Base-by-base conservation (phyloP, 2,329 filamentous ascomycete species). In the Passalora sequoiae region DNA sequence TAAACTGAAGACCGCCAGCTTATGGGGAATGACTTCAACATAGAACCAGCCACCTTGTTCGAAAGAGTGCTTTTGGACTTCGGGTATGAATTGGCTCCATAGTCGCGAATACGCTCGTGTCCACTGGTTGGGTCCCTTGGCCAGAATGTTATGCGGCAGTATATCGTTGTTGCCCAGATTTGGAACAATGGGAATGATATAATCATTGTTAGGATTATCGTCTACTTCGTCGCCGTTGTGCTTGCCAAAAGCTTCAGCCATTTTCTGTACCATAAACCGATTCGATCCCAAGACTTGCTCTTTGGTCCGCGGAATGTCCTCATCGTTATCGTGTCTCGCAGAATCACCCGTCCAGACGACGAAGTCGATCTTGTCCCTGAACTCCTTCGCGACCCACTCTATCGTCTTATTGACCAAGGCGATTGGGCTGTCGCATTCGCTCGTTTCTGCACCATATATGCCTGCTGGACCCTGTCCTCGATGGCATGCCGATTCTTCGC, bases 131-230 rank as follows among this genome's bases (percentile, higher is more conserved):
- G 92, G 92, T 0, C 91, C 92, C 1, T 79, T 74, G 30, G 80
- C 72, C 63, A 98, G 81, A 60, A 97, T 94, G 60, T 98, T 98
- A 69, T 98, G 92, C 1, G 92, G 92, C 47, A 96, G 79, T 46
- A 98, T 89, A 60, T 98, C 92, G 66, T 98, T 98, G 70, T 98
- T 98, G 48, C 92, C 92, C 55, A 96, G 83, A 0, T 83, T 96
- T 0, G 92, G 89, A 15, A 98, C 75, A 21, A 97, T 79, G 3
- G 92, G 91, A 3, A 97, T 76, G 9, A 74, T 66, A 46, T 89
- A 76, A 44, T 79, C 77, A 41, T 77, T 71, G 24, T 71, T 70
- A n/a, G 72, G 72, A 47, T 70, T 60, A 49, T 69, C 61, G 27
- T 66, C 63, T 40, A 72, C 63, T 46, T 71, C 64, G 15, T 69